Conservation (phyloP, 169 alveolate species). For the Eimeria tenella region DNA sequence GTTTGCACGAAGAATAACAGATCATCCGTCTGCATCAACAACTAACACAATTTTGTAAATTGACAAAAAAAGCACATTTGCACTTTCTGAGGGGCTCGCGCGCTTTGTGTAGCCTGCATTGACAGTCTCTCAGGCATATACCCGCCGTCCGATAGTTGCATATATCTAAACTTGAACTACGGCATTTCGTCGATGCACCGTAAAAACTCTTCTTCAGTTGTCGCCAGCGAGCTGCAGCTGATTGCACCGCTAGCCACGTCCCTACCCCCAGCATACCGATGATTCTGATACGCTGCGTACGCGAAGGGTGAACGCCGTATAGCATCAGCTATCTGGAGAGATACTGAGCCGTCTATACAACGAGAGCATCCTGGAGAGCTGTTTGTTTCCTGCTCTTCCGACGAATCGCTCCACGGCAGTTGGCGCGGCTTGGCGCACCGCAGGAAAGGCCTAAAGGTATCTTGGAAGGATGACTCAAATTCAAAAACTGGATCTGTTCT, state of each 20-base stretch:
- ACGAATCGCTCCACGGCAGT: neutral
- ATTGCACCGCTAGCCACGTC: conserved; percentile 39
- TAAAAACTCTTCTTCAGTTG: conserved; percentile 23
- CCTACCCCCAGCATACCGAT: conserved; percentile 48
- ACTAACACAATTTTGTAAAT: too few species aligned
- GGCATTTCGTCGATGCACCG: neutral
- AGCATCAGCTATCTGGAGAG: conserved; percentile 41
- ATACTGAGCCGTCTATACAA: conserved; percentile 26
- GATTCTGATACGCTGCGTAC: neutral
- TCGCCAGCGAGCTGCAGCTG: conserved; percentile 33
- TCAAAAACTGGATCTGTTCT: conserved; percentile 5
- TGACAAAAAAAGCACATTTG: too few species aligned
- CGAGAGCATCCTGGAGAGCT: neutral
- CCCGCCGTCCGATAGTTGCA: too few species aligned
- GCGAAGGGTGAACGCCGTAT: conserved; percentile 40
- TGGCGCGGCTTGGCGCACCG: conserved; percentile 40
- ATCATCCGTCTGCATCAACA: too few species aligned
- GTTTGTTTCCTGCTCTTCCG: neutral
- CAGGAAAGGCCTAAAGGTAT: conserved; percentile 39
- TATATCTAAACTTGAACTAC: neutral
- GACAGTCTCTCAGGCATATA: too few species aligned
- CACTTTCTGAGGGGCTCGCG: too few species aligned
- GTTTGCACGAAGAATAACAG: too few species aligned
- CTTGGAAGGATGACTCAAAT: conserved; percentile 51
- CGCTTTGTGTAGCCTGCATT: too few species aligned